Base-by-base conservation (phyloP, 2,329 filamentous ascomycete species). In the Penicillium palitans region DNA sequence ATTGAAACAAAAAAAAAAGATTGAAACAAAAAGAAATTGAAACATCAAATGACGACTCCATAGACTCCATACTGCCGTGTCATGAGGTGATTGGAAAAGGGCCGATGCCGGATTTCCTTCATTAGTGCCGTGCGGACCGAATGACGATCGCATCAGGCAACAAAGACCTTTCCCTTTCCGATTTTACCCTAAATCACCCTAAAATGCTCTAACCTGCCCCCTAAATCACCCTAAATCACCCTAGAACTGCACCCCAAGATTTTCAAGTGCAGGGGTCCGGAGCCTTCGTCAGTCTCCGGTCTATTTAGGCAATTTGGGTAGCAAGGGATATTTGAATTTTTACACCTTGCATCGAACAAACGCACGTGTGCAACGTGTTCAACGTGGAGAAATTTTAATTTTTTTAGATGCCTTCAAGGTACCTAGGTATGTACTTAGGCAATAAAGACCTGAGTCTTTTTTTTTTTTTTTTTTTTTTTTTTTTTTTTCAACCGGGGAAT, bases 91-190 rank as follows among this genome's bases (percentile, higher is more conserved):
- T 35, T 49, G 33, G 33, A 19, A 39, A 9, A 37, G 15, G 6
- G 19, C 57, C 60, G 51, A 57, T 44, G 56, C 56, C 49, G 58
- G 37, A 37, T 56, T 54, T 8, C 39, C 25, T 48, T 4, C 31
- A 42, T 29, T 29, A 55, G 41, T 59, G 58, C 61, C 58, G 61
- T 61, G 51, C 62, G 65, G 65, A 58, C 65, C 63, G 65, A 62
- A 60, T 54, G 63, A 60, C 47, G 56, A 62, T 59, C 58, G 41
- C 49, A 58, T 63, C 63, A 67, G 63, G 62, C 62, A 61, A 66
- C 48, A 50, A 24, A 25, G 46, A 52, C 25, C 12, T 42, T 21
- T 40, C 56, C 46, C 19, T 44, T 24, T 40, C 59, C 49, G 52
- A 50, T 19, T 61, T 61, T 21, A 19, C 57, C 52, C 52, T 59